A percentile compares a stretch with the other conserved stretches of the same genome.
phyloP scores from a whole-genome alignment of 805 yeast species.

The Saccharomyces cerevisiae region DNA sequence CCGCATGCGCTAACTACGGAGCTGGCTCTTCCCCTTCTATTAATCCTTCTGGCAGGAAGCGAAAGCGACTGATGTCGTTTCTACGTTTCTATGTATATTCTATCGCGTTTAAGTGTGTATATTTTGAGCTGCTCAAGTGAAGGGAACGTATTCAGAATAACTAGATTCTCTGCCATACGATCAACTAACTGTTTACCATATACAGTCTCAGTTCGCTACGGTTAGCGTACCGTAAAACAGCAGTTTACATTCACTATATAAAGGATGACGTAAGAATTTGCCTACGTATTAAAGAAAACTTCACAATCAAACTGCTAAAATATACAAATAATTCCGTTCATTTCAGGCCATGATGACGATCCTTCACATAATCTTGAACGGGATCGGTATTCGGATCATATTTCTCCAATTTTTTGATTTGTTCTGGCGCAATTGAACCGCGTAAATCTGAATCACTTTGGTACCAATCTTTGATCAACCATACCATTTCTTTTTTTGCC shows the following conservation, averaged over 20 bases:
- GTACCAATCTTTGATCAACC: slow-evolving; percentile 60
- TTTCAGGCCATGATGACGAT: not conserved
- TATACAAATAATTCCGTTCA: not conserved
- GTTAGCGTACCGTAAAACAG: not conserved
- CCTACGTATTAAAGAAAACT: not conserved
- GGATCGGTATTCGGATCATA: slow-evolving; percentile 51
- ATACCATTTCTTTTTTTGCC: slow-evolving; percentile 50
- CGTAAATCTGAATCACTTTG: slow-evolving; percentile 49
- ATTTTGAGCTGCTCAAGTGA: too few species aligned
- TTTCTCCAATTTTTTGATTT: slow-evolving; percentile 34
- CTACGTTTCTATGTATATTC: not conserved
- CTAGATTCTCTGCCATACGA: too few species aligned
- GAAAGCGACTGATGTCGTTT: not conserved
- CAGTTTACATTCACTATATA: not conserved
- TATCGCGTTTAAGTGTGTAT: not conserved
- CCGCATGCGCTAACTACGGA: not conserved
- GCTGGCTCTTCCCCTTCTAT: not conserved
- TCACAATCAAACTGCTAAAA: not conserved
- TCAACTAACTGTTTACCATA: too few species aligned
- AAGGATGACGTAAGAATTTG: not conserved
- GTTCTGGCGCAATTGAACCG: slow-evolving; percentile 41
- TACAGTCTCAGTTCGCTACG: not conserved
- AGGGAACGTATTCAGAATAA: too few species aligned
- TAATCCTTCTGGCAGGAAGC: not conserved
- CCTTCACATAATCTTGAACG: slow-evolving; percentile 36